These are phyloP conservation scores for Macroventuria anomochaeta DNA, from an alignment of 2,329 filamentous ascomycete species.

Conservation along the genomic window DNA sequence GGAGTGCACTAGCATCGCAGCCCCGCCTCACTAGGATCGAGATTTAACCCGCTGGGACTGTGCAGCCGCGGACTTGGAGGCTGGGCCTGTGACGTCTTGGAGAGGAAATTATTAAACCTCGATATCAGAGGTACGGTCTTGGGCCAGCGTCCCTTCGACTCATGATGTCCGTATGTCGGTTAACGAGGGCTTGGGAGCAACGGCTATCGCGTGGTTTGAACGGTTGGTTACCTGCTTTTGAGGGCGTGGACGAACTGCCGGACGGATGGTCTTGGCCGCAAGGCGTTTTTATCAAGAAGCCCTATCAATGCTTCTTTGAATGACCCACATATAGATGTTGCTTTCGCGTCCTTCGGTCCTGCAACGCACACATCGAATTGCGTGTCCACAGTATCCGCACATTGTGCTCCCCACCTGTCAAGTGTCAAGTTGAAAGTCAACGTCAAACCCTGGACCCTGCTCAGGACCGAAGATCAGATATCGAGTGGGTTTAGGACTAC, in stretches of 20 bases:
- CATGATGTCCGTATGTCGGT: not conserved
- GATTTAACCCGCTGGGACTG: not conserved
- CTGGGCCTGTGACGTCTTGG: constrained; percentile 1
- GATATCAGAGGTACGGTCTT: not conserved
- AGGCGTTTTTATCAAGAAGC: not conserved
- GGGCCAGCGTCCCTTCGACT: not conserved
- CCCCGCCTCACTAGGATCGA: constrained; percentile 10
- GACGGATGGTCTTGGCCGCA: not conserved
- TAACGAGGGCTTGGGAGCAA: not conserved
- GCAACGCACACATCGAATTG: not conserved
- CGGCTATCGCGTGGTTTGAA: not conserved
- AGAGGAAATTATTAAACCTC: not conserved
- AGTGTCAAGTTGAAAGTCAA: not conserved
- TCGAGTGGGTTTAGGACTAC: too few species aligned
- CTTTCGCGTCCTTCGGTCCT: not conserved
- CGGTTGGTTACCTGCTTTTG: not conserved
- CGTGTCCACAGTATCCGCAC: not conserved
- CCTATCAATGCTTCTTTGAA: not conserved
- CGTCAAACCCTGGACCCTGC: not conserved
- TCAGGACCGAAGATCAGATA: too few species aligned
- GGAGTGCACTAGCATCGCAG: constrained; percentile 8
- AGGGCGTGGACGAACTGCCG: not conserved
- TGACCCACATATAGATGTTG: not conserved
- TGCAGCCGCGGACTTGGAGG: not conserved
- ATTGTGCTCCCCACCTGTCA: not conserved